phyloP scores from a whole-genome alignment of 2,329 filamentous ascomycete species.

The Laburnicola sp. region DNA sequence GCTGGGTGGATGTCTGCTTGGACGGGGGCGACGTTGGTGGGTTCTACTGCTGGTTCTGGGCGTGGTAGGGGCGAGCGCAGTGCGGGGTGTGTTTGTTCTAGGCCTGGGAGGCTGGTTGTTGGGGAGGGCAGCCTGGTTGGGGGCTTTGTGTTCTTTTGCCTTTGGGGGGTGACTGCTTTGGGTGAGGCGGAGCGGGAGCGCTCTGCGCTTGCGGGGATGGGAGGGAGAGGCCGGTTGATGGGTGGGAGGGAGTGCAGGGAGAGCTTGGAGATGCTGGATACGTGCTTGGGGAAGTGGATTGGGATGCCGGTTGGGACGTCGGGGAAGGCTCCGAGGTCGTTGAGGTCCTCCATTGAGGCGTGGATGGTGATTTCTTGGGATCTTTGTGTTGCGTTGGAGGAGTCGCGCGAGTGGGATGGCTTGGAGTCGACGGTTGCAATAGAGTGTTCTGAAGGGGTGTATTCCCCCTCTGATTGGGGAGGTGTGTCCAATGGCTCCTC shows the following conservation, averaged over 20 bases:
- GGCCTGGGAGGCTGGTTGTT: constrained; percentile 1
- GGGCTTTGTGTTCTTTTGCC: neutral
- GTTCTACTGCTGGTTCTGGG: constrained; percentile 5
- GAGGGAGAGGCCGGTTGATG: constrained; percentile 28
- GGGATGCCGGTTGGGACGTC: constrained; percentile 13
- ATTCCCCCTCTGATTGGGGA: constrained; percentile 25
- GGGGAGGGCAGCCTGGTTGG: neutral
- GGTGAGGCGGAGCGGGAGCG: constrained; percentile 26
- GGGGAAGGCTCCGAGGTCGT: constrained; percentile 23
- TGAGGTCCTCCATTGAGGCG: constrained; percentile 31
- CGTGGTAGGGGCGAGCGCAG: neutral
- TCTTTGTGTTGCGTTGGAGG: constrained; percentile 23
- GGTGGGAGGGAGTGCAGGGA: constrained; percentile 21
- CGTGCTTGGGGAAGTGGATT: constrained; percentile 12
- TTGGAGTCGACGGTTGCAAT: constrained; percentile 19
- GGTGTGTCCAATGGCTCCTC: constrained; percentile 27
- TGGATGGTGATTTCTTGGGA: constrained; percentile 37
- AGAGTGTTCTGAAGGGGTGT: constrained; percentile 17
- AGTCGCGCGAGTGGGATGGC: constrained; percentile 27
- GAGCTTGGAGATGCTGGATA: constrained; percentile 17
- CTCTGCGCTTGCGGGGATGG: constrained; percentile 21
- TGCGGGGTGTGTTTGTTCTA: constrained; percentile 5
- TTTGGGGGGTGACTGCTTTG: neutral
- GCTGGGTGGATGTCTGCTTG: constrained; percentile 21
- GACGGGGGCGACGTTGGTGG: constrained; percentile 5